These are phyloP conservation scores for Globisporangium megalacanthum DNA, from an alignment of 352 stramenopile species.

Conservation along the genomic window DNA sequence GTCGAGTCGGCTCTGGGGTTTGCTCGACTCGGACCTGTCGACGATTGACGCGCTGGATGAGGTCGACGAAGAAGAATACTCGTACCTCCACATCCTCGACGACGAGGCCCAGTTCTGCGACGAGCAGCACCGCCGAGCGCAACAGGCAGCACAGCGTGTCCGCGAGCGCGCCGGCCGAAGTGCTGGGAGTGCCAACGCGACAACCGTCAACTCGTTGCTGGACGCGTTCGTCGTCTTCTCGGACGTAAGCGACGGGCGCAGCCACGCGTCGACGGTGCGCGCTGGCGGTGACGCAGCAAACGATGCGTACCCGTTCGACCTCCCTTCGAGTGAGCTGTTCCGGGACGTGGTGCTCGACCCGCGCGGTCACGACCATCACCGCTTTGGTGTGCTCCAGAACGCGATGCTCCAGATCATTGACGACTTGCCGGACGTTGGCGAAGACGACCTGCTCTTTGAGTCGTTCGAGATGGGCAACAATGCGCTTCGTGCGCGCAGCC, in stretches of 20 bases:
- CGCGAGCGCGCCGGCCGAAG: constrained; percentile 1
- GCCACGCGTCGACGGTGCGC: not conserved
- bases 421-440: constrained; percentile 42
- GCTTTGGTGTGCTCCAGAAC: constrained; percentile 6
- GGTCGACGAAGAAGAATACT: constrained; percentile 82
- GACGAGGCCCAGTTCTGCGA: constrained; percentile 55
- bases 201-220: constrained; percentile 9
- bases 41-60: constrained; percentile 73
- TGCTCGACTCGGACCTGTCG: constrained; percentile 64
- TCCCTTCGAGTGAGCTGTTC: constrained; percentile 15
- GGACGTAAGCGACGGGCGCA: constrained; percentile 1
- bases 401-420: constrained; percentile 52
- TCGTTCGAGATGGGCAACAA: constrained; percentile 37
- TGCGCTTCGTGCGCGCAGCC: constrained; percentile 24
- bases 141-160: constrained; percentile 17
- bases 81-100: constrained; percentile 68
- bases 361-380: constrained; percentile 9
- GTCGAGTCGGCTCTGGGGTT: constrained; percentile 54
- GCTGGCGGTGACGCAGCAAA: not conserved
- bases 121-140: constrained; percentile 42
- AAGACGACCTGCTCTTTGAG: constrained; percentile 55
- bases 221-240: constrained; percentile 10
- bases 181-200: not conserved
- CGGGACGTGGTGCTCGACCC: not conserved
- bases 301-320: constrained; percentile 13